Evolutionary conservation across 305 asterid species (phyloP).

Genomic region (Rubia peregrina): DNA sequence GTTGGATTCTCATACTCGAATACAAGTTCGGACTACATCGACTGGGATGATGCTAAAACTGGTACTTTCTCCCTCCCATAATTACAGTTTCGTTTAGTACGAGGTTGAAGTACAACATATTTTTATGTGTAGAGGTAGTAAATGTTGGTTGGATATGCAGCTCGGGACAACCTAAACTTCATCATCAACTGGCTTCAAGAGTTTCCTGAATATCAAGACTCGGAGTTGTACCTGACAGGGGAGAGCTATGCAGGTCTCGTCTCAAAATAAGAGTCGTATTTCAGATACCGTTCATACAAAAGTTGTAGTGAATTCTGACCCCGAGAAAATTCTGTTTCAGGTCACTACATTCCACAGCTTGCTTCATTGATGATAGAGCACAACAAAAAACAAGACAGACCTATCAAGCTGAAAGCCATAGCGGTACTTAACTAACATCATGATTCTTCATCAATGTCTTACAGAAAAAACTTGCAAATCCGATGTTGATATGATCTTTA

Average conservation of each 20-base stretch:
- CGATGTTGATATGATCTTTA: background rate
- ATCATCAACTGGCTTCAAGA: constrained; percentile 49
- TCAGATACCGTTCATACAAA: background rate
- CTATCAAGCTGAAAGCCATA: constrained; percentile 55
- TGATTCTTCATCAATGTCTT: background rate
- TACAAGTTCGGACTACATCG: constrained; percentile 19
- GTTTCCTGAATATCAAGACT: constrained; percentile 46
- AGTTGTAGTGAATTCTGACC: background rate
- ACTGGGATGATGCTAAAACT: constrained; percentile 21
- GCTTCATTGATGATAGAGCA: constrained; percentile 18
- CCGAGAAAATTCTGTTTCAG: constrained; percentile 13
- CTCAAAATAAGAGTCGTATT: background rate
- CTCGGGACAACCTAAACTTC: constrained; percentile 58
- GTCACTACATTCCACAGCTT: constrained; percentile 26
- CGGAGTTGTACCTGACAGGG: constrained; percentile 53
- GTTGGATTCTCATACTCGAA: constrained; percentile 28
- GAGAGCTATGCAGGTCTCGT: constrained; percentile 69
- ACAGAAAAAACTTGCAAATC: background rate
- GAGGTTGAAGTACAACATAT: too few relatives aligned
- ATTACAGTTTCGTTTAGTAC: background rate
- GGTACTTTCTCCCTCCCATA: constrained; percentile 3
- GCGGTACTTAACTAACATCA: constrained; percentile 34
- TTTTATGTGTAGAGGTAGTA: background rate
- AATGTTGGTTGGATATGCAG: constrained; percentile 21
- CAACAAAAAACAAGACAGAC: constrained; percentile 16